Conservation (phyloP, 1,284 basidiomycete genomes). For the Trichosporon sp. region DNA sequence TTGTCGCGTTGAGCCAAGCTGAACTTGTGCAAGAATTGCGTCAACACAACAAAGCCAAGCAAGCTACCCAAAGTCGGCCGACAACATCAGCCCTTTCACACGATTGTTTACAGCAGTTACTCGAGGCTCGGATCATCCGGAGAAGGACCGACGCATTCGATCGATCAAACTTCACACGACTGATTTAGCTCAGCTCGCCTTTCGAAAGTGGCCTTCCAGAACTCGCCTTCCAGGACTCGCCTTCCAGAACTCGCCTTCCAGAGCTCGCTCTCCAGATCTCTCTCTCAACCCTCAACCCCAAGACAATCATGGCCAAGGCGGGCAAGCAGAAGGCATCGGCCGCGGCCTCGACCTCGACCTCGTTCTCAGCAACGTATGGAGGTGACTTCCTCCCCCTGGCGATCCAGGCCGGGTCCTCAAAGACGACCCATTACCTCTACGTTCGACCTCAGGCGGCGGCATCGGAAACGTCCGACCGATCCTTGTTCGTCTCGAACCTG, state of each 20-base stretch:
- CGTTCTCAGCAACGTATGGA: not conserved
- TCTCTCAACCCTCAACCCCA: not conserved
- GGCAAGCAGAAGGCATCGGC: not conserved
- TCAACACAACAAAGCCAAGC: not conserved
- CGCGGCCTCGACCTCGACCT: not conserved
- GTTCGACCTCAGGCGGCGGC: constrained; percentile 27
- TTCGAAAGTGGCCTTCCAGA: too few relatives aligned
- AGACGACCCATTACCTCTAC: constrained; percentile 38
- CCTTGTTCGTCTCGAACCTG: constrained; percentile 77
- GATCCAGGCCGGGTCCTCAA: constrained; percentile 23
- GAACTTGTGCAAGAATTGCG: not conserved
- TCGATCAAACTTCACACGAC: not conserved
- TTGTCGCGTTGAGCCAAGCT: not conserved
- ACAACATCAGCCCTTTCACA: not conserved
- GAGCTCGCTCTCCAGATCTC: too few relatives aligned
- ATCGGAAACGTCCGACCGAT: constrained; percentile 50
- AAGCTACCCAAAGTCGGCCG: not conserved
- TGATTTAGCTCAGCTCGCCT: not conserved
- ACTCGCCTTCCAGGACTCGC: too few relatives aligned
- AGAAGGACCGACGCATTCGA: too few relatives aligned
- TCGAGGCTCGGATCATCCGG: not conserved
- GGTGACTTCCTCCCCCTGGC: constrained; percentile 32
- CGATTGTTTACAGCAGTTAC: not conserved
- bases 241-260: too few relatives aligned
- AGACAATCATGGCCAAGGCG: not conserved